Base-by-base conservation (phyloP, 257 asterid species). In the Nicotiana sylvestris region DNA sequence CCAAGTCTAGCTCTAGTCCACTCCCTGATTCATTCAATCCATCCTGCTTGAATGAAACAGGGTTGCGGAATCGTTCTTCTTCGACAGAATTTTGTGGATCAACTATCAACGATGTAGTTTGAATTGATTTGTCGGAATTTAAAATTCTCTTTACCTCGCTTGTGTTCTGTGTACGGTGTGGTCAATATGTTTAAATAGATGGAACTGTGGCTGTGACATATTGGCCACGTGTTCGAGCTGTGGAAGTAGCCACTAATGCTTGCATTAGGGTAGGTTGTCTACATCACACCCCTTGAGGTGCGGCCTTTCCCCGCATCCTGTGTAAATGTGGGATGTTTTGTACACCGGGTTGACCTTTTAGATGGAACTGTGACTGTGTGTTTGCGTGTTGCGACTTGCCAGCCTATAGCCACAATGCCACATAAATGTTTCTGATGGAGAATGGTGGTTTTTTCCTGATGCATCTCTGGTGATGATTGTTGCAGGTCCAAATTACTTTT, bases 401-500 rank as follows among this genome's bases (percentile, higher is more conserved):
- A 43, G 78, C 78, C 58, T 70, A 57, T n/a, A 6, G 61, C 43
- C 43, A 35, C 3, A 0, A 16, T 32, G 43, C 43, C 43, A 37
- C 2, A 16, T 46, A 49, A 27, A 49, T 49, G 60, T 18, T 15
- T 43, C 21, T 13, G 21, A 43, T 25, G 15, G 79, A 21, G 15
- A 13, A 25, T 72, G 61, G 13, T 72, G 18, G 58, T 46, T 29
- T 72, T 11, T 39, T 11, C 80, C 62, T 49, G 62, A 74, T 74
- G 8, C 62, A 6, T 74, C 18, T 46, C n/a, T 4, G 21, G 12
- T 46, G 37, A 27, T 68, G 35, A 62, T 76, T n/a, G 15, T 37
- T 94, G 78, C 81, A 96, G 99, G 98, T 94, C 74, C 92, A 94
- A 6, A 93, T 96, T 74, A 80, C 87, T 15, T 89, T 94, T 74